phyloP scores from a whole-genome alignment of 306 rosid genomes.

The Vachellia pachyceras region DNA sequence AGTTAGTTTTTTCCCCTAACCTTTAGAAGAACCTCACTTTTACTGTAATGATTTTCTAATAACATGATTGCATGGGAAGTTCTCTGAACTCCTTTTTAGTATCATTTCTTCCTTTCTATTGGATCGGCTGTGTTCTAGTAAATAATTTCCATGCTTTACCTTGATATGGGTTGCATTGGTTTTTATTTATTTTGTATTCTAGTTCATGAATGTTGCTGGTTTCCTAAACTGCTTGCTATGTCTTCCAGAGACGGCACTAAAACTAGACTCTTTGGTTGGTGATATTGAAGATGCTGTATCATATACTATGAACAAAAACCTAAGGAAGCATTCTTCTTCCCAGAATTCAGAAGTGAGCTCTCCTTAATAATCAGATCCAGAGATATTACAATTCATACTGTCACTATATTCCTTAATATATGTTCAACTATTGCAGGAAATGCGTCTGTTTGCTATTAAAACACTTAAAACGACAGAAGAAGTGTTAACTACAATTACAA shows the following conservation, averaged over 20 bases:
- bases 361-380: slow-evolving; percentile 27
- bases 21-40: neutral
- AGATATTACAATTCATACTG: slow-evolving; percentile 24
- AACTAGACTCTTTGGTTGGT: slow-evolving; percentile 87
- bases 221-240: slow-evolving; percentile 35
- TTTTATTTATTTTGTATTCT: slow-evolving; percentile 28
- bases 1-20: neutral
- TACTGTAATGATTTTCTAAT: neutral
- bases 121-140: slow-evolving; percentile 22
- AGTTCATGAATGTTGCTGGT: slow-evolving; percentile 9
- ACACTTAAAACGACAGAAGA: slow-evolving; percentile 72
- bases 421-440: slow-evolving; percentile 65
- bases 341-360: slow-evolving; percentile 77
- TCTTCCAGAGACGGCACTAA: slow-evolving; percentile 84
- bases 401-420: slow-evolving; percentile 31
- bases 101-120: neutral
- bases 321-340: slow-evolving; percentile 57
- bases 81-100: neutral
- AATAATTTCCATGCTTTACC: slow-evolving; percentile 14
- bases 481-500: slow-evolving; percentile 65
- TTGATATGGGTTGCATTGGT: slow-evolving; percentile 23
- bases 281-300: slow-evolving; percentile 94
- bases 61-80: neutral
- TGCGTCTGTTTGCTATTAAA: slow-evolving; percentile 63
- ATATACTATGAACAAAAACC: slow-evolving; percentile 67